Base-by-base conservation (phyloP, 306 rosid genomes). In the Mucuna pruriens region DNA sequence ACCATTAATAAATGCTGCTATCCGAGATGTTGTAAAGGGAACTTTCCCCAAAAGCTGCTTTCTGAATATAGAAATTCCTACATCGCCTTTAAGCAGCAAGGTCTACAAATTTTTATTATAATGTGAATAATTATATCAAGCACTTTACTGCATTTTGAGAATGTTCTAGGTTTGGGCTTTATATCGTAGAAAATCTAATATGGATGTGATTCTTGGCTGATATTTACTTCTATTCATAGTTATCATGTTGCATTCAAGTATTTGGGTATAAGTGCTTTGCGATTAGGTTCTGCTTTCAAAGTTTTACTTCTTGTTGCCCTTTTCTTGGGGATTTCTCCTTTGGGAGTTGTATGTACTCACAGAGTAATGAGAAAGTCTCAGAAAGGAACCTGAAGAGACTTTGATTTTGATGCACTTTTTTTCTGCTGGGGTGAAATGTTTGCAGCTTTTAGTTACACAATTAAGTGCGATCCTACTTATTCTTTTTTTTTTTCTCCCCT, bases 61-160 rank as follows among this genome's bases (percentile, higher is more conserved):
- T 61, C 40, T 61, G 40, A 31, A 29, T 15, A 61, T 61, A 61
- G 68, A 61, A 61, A 61, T 61, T 61, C 68, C 68, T 15, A 61
- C 20, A 15, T 15, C 68, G 0, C 40, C 68, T 61, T 61, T 61
- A 15, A 29, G 11, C 40, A 61, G 40, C 40, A 61, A 61, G 68
- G 68, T 61, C 7, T 7, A 29, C 39, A 61, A 29, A 13, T 26
- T 26, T 26, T 12, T 58, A 60, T 60, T 25, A 20, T 55, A 60
- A 13, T 11, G 25, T 13, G 17, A 3, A 58, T 58, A 58, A 58
- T 58, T 2, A 4, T 60, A 23, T 26, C 19, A 12, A 60, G n/a
- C 4, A 3, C 3, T 60, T 26, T 29, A 13, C 38, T 60, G 38
- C 19, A 25, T 12, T 60, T 5, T 26, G 9, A 60, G 38, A 25